Evolutionary conservation across 2,329 filamentous ascomycete genomes (phyloP).

Genomic region (Stylonectria norvegica): DNA sequence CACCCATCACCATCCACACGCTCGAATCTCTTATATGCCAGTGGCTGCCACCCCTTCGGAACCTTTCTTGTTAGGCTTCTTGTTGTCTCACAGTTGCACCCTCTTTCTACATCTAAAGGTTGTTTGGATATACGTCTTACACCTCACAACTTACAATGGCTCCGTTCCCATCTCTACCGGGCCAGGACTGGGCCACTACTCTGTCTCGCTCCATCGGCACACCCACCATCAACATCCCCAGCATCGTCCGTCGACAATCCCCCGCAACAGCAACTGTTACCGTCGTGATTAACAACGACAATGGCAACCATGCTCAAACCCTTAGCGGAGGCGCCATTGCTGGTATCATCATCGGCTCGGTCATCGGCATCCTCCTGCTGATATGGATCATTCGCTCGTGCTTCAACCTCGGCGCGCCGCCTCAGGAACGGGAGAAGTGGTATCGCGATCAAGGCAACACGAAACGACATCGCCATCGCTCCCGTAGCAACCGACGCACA

Average conservation of each 20-base stretch:
- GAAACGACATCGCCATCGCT: constrained; percentile 22
- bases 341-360: constrained; percentile 49
- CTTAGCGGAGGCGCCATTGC: constrained; percentile 49
- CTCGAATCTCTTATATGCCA: too few relatives aligned
- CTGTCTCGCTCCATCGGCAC: constrained; percentile 15
- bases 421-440: constrained; percentile 30
- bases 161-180: constrained; percentile 12
- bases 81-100: too few relatives aligned
- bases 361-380: constrained; percentile 44
- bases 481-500: constrained; percentile 18
- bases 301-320: constrained; percentile 17
- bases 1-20: too few relatives aligned
- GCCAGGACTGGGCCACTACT: constrained; percentile 14
- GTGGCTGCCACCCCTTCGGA: too few relatives aligned
- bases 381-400: constrained; percentile 47
- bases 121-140: too few relatives aligned
- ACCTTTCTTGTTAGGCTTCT: too few relatives aligned
- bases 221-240: constrained; percentile 8
- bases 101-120: too few relatives aligned
- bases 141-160: too few relatives aligned
- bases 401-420: constrained; percentile 38
- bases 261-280: constrained; percentile 29
- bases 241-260: constrained; percentile 18
- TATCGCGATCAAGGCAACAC: constrained; percentile 29
- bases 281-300: constrained; percentile 25